A percentile compares a stretch with the other conserved stretches of the same genome.
Evolutionary conservation across 805 yeast species (phyloP).

Genomic region (Yueomyces sp.): DNA sequence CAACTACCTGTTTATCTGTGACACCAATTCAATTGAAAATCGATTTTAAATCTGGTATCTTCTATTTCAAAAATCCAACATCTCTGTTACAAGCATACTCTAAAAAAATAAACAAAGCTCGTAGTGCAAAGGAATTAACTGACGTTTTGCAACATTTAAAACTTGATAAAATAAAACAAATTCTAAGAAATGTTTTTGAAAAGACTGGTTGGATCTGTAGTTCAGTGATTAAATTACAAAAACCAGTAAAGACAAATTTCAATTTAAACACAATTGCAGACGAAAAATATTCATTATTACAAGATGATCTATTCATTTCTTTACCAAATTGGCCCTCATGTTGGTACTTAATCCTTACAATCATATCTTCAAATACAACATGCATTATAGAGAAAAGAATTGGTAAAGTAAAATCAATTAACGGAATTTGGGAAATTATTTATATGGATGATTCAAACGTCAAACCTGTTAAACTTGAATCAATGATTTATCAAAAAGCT

Average conservation of each 20-base stretch:
- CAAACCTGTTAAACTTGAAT: conserved; percentile 17
- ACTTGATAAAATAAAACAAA: conserved; percentile 19
- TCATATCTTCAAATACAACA: conserved; percentile 20
- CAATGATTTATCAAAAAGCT: conserved; percentile 23
- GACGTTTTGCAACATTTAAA: conserved; percentile 18
- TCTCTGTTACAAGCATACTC: conserved; percentile 16
- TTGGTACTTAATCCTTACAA: conserved; percentile 23
- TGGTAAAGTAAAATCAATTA: conserved; percentile 20
- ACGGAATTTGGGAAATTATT: conserved; percentile 22
- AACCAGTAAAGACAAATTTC: conserved; percentile 5
- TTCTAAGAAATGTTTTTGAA: conserved; percentile 23
- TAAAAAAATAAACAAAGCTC: conserved; percentile 17
- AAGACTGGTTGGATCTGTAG: conserved; percentile 25
- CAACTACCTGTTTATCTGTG: conserved; percentile 21
- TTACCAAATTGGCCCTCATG: conserved; percentile 24
- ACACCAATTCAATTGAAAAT: conserved; percentile 22
- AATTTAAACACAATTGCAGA: background rate
- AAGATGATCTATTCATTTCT: conserved; percentile 12
- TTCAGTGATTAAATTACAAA: conserved; percentile 13
- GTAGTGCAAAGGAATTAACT: conserved; percentile 14
- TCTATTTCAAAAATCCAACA: conserved; percentile 23
- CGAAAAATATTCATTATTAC: conserved; percentile 1
- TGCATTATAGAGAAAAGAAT: conserved; percentile 22
- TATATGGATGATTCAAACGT: conserved; percentile 17
- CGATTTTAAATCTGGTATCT: conserved; percentile 21